phyloP scores from a whole-genome alignment of 805 yeast species.

The Lachancea dasiensis region DNA sequence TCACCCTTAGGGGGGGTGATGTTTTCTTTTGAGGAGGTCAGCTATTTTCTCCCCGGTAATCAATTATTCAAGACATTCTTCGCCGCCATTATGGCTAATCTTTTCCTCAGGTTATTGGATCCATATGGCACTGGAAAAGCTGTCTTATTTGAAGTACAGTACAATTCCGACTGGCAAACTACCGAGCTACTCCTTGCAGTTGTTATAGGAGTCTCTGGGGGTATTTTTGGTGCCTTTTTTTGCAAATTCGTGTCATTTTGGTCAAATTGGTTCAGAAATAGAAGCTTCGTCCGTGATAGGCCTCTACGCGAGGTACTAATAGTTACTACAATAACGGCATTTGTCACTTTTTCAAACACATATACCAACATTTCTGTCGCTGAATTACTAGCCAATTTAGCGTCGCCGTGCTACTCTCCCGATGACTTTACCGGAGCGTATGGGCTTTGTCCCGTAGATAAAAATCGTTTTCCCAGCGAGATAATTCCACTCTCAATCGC shows the following conservation, averaged over 20 bases:
- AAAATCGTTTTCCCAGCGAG: slow-evolving; percentile 29
- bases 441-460: slow-evolving; percentile 26
- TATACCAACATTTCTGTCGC: slow-evolving; percentile 44
- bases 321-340: slow-evolving; percentile 41
- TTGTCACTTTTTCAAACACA: slow-evolving; percentile 43
- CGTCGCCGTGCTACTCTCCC: slow-evolving; percentile 40
- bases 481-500: slow-evolving; percentile 36
- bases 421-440: slow-evolving; percentile 14
- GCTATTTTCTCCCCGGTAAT: slow-evolving; percentile 48
- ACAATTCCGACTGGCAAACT: slow-evolving; percentile 47
- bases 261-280: slow-evolving; percentile 35
- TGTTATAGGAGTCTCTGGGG: slow-evolving; percentile 47
- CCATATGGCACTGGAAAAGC: slow-evolving; percentile 58
- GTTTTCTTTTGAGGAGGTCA: slow-evolving; percentile 51
- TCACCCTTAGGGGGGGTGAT: slow-evolving; percentile 55
- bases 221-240: slow-evolving; percentile 46
- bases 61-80: slow-evolving; percentile 50
- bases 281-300: slow-evolving; percentile 30
- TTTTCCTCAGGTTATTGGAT: slow-evolving; percentile 46
- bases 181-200: slow-evolving; percentile 42
- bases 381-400: slow-evolving; percentile 44
- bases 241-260: slow-evolving; percentile 40
- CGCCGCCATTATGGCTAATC: slow-evolving; percentile 49
- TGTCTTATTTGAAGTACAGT: slow-evolving; percentile 47
- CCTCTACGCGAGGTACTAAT: slow-evolving; percentile 43